These are phyloP conservation scores for Suhomyces maxii DNA, from an alignment of 1,139 yeast genomes.

Conservation along the genomic window DNA sequence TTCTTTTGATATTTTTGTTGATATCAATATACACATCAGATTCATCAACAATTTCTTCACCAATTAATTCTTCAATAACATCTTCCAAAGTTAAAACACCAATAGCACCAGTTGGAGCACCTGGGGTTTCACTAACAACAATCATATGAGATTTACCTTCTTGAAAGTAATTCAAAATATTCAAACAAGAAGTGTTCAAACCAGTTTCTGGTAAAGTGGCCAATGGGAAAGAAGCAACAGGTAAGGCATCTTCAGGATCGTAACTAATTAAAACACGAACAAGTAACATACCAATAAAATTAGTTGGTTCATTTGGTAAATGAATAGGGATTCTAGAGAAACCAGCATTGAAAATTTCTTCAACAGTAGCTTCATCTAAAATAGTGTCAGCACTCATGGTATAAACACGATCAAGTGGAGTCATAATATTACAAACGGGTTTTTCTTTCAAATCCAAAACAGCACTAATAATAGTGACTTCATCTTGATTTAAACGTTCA, in stretches of 20 bases:
- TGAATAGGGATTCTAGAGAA: slow-evolving; percentile 96
- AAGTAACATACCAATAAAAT: slow-evolving; percentile 92
- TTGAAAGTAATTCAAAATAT: slow-evolving; percentile 92
- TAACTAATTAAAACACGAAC: slow-evolving; percentile 91
- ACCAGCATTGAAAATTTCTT: slow-evolving; percentile 90
- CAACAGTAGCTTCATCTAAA: slow-evolving; percentile 82
- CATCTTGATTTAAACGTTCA: slow-evolving; percentile 89
- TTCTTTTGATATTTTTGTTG: slow-evolving; percentile 79
- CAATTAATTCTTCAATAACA: slow-evolving; percentile 94
- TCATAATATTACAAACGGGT: slow-evolving; percentile 84
- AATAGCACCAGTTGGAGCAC: slow-evolving; percentile 80
- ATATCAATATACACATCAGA: slow-evolving; percentile 94
- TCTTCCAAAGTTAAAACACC: slow-evolving; percentile 95
- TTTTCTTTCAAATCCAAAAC: slow-evolving; percentile 93
- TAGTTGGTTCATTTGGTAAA: slow-evolving; percentile 82
- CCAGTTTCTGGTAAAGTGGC: slow-evolving; percentile 96
- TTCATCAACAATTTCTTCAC: slow-evolving; percentile 97
- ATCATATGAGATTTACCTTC: slow-evolving; percentile 99
- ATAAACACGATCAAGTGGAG: slow-evolving; percentile 88
- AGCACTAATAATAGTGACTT: slow-evolving; percentile 92
- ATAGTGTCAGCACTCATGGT: slow-evolving; percentile 85
- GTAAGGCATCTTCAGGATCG: slow-evolving; percentile 94
- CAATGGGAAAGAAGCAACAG: slow-evolving; percentile 89
- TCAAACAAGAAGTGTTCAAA: slow-evolving; percentile 87
- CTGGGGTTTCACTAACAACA: slow-evolving; percentile 83